These are phyloP conservation scores for Phylloporus scabripes DNA, from an alignment of 768 basidiomycete species.

Conservation along the genomic window DNA sequence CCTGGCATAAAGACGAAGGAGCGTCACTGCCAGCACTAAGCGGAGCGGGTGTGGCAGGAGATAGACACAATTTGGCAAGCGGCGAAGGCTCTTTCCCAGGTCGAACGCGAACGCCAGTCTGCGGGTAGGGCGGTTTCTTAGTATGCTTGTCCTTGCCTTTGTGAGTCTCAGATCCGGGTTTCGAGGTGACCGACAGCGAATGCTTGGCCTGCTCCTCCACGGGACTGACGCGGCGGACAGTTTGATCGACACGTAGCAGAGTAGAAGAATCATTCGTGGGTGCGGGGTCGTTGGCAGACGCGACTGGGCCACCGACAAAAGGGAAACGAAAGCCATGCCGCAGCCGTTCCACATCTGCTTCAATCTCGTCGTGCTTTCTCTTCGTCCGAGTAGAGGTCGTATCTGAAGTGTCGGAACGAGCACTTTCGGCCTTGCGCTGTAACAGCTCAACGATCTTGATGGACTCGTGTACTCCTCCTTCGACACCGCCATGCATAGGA, in stretches of 20 bases:
- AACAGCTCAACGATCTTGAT: constrained; percentile 37
- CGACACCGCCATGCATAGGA: constrained; percentile 30
- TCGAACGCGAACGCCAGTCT: constrained; percentile 45
- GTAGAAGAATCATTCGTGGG: background rate
- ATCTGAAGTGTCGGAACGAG: constrained; percentile 15
- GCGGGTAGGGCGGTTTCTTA: constrained; percentile 40
- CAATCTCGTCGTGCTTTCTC: constrained; percentile 40
- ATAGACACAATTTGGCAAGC: constrained; percentile 10
- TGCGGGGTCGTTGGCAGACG: constrained; percentile 8
- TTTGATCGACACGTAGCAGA: background rate
- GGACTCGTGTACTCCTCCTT: constrained; percentile 33
- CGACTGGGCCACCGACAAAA: constrained; percentile 36
- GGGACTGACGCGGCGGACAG: background rate
- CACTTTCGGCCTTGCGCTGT: constrained; percentile 37
- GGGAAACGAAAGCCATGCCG: constrained; percentile 38
- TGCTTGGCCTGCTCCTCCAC: constrained; percentile 15
- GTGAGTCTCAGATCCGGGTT: constrained; percentile 14
- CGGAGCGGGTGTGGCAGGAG: constrained; percentile 6
- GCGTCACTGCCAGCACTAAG: constrained; percentile 12
- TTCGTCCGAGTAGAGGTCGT: constrained; percentile 31
- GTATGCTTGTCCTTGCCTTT: constrained; percentile 37
- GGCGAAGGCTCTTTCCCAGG: constrained; percentile 31
- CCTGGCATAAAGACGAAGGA: constrained; percentile 5
- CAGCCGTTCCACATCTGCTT: constrained; percentile 29
- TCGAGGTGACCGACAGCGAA: constrained; percentile 7